Conservation (phyloP, 2,329 filamentous ascomycete species). For the Claviceps cyperi region DNA sequence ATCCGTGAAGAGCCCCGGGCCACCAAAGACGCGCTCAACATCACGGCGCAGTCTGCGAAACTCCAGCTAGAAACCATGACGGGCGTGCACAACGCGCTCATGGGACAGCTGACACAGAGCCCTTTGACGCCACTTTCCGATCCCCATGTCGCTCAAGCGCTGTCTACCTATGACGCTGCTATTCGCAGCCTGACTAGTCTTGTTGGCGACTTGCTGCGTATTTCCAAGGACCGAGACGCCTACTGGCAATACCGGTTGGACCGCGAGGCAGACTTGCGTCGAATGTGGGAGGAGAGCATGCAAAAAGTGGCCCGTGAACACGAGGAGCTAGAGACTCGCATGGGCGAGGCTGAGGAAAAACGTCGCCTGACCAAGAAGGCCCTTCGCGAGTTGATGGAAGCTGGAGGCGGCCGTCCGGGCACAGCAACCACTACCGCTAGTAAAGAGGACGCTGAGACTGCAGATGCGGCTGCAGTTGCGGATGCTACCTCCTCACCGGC, state of each 20-base stretch:
- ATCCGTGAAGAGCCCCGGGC: constrained; percentile 57
- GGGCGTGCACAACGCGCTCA: constrained; percentile 70
- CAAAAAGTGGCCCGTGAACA: constrained; percentile 90
- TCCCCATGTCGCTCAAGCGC: constrained; percentile 57
- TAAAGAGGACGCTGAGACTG: constrained; percentile 17
- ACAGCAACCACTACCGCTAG: constrained; percentile 15
- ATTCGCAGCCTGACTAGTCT: constrained; percentile 77
- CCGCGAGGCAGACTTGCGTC: constrained; percentile 77
- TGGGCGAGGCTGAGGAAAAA: constrained; percentile 83
- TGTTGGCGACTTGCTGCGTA: constrained; percentile 75
- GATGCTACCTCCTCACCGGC: constrained; percentile 19
- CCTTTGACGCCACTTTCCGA: constrained; percentile 64
- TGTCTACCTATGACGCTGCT: constrained; percentile 76
- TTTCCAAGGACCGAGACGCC: constrained; percentile 83
- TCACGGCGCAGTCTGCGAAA: constrained; percentile 88
- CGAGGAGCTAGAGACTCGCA: constrained; percentile 73
- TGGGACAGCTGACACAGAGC: constrained; percentile 50
- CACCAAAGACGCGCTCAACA: constrained; percentile 89
- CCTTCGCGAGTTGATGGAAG: constrained; percentile 69
- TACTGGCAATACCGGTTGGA: constrained; percentile 96
- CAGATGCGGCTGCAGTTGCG: constrained; percentile 17
- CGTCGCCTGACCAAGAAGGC: constrained; percentile 79
- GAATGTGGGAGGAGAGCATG: constrained; percentile 99
- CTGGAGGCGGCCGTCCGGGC: constrained; percentile 18
- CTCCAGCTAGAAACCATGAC: constrained; percentile 83